Conservation (phyloP, 768 basidiomycete species). For the Podaxis pistillaris region DNA sequence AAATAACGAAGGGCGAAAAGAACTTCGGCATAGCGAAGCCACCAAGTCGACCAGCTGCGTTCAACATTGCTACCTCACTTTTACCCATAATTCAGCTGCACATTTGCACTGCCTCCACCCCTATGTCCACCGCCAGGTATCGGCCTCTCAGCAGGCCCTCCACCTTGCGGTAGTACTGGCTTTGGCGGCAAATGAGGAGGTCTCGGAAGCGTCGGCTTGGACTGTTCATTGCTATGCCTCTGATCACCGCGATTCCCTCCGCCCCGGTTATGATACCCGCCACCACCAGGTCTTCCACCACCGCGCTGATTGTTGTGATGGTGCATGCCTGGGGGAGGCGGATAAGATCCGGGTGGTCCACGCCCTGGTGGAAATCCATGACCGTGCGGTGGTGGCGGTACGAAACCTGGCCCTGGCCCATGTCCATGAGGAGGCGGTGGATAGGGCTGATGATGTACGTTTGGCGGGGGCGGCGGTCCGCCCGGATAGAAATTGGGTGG, state of each 20-base stretch:
- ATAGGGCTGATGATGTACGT: constrained; percentile 1
- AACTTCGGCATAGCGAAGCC: neutral
- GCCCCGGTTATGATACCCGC: constrained; percentile 14
- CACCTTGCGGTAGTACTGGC: constrained; percentile 16
- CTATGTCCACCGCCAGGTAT: constrained; percentile 1
- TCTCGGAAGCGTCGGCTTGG: constrained; percentile 2
- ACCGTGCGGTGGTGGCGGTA: constrained; percentile 10
- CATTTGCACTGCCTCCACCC: constrained; percentile 12
- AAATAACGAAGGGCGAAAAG: neutral
- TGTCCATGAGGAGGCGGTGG: constrained; percentile 3
- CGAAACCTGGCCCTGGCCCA: constrained; percentile 22
- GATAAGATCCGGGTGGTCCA: constrained; percentile 8
- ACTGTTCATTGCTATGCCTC: constrained; percentile 9
- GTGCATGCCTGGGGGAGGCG: constrained; percentile 14
- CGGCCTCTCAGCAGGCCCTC: constrained; percentile 4
- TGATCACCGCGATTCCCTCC: constrained; percentile 13
- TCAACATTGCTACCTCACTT: too few species aligned
- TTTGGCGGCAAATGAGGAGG: constrained; percentile 20
- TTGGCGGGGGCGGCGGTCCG: constrained; percentile 1
- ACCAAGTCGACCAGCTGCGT: too few species aligned
- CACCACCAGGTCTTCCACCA: constrained; percentile 11
- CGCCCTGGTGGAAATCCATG: constrained; percentile 12
- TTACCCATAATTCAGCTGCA: constrained; percentile 26
- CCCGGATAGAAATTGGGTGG: constrained; percentile 31
- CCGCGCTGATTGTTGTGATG: neutral